Conservation (phyloP, 345 rosid species). For the Conringia planisiliqua region DNA sequence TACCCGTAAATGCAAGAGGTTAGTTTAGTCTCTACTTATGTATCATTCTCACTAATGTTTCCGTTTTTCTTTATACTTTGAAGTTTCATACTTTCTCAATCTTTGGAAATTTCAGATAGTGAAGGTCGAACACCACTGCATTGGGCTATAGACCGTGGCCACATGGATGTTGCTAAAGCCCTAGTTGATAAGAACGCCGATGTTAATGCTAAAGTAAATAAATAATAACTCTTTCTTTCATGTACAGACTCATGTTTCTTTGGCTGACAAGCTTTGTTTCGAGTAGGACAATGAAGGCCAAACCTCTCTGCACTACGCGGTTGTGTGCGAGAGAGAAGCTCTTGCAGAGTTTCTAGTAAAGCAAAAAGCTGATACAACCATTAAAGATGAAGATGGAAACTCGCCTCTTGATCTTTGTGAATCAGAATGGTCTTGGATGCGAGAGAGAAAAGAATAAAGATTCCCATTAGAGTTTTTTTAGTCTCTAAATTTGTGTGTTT, state of each 20-base stretch:
- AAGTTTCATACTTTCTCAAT: background rate
- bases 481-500: background rate
- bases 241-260: background rate
- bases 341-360: slow-evolving; percentile 73
- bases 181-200: slow-evolving; percentile 67
- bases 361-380: slow-evolving; percentile 58
- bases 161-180: slow-evolving; percentile 45
- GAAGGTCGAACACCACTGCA: slow-evolving; percentile 91
- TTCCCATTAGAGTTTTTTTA: background rate
- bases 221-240: no score
- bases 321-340: slow-evolving; percentile 75
- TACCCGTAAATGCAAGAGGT: slow-evolving; percentile 73
- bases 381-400: slow-evolving; percentile 69
- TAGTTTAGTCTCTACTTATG: slow-evolving; percentile 20
- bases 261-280: background rate
- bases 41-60: background rate
- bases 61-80: background rate
- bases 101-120: slow-evolving; percentile 53
- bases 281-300: slow-evolving; percentile 90
- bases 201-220: slow-evolving; percentile 73
- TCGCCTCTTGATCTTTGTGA: slow-evolving; percentile 65
- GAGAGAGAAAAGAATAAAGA: background rate
- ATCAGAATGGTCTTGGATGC: slow-evolving; percentile 67
- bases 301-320: slow-evolving; percentile 87
- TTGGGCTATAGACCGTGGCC: slow-evolving; percentile 97